phyloP scores from a whole-genome alignment of 345 rosid species.

The Eucalyptus victrix region DNA sequence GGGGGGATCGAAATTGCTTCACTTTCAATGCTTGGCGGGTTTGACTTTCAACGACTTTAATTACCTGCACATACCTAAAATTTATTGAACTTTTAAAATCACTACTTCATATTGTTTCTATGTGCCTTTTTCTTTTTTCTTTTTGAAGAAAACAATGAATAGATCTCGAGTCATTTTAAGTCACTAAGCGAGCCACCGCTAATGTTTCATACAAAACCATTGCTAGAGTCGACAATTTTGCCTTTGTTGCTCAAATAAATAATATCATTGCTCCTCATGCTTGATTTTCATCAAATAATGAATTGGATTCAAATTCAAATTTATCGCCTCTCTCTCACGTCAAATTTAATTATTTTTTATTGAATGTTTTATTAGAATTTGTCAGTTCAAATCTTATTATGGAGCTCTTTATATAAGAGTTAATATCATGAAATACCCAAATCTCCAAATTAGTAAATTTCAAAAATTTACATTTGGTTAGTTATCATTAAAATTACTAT shows the following conservation, averaged over 20 bases:
- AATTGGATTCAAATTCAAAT: not conserved
- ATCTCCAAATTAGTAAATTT: too few species aligned
- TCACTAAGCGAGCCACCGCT: not conserved
- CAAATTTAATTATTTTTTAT: not conserved
- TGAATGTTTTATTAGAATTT: not conserved
- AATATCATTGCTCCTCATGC: not conserved
- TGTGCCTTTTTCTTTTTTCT: fast-evolving
- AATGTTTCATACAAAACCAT: not conserved
- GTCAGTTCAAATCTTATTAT: not conserved
- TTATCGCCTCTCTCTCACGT: fast-evolving
- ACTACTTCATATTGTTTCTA: not conserved
- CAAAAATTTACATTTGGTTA: too few species aligned
- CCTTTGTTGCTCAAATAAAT: not conserved
- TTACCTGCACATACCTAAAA: not conserved
- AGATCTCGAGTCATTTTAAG: not conserved
- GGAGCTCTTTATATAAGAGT: not conserved
- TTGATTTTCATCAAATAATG: not conserved
- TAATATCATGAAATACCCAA: too few species aligned
- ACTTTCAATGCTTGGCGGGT: not conserved
- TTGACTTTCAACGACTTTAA: not conserved
- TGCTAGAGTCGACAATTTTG: not conserved
- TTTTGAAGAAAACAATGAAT: not conserved
- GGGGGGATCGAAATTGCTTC: not conserved
- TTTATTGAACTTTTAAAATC: not conserved
- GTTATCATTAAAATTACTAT: too few species aligned